These are phyloP conservation scores for Mrakia frigida DNA, from an alignment of 768 basidiomycete species.

Conservation along the genomic window DNA sequence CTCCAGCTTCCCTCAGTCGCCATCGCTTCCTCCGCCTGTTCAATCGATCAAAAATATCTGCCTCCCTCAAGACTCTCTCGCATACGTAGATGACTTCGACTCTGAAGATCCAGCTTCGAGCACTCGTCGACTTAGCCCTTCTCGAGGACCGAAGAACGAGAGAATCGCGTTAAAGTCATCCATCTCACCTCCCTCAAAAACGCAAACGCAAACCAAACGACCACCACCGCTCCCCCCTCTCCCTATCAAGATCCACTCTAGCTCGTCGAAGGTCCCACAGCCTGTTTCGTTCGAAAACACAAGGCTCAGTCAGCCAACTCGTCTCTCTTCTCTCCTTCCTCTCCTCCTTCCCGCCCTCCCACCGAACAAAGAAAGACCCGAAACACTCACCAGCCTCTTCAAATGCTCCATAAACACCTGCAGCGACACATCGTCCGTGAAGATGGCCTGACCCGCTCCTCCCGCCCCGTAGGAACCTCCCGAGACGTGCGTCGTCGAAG, in stretches of 20 bases:
- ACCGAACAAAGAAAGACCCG: too few relatives aligned
- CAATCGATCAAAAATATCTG: neutral
- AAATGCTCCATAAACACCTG: constrained; percentile 97
- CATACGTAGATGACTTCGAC: too few relatives aligned
- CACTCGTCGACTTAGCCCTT: too few relatives aligned
- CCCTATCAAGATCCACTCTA: neutral
- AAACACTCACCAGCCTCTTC: constrained; percentile 64
- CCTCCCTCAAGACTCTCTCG: too few relatives aligned
- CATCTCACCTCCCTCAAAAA: neutral
- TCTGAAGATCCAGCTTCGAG: too few relatives aligned
- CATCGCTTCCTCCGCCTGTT: constrained; percentile 54
- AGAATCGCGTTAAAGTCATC: constrained; percentile 11
- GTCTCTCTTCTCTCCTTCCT: neutral
- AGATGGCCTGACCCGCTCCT: constrained; percentile 73
- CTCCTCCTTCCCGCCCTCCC: too few relatives aligned
- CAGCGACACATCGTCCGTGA: constrained; percentile 96
- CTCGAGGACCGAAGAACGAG: too few relatives aligned
- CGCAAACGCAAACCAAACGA: too few relatives aligned
- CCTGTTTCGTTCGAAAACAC: neutral
- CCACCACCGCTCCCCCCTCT: neutral
- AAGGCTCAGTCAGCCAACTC: neutral
- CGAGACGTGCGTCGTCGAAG: constrained; percentile 96
- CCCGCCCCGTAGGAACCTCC: constrained; percentile 73
- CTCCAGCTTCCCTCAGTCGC: constrained; percentile 45
- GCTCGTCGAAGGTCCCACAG: constrained; percentile 9